A percentile compares a stretch with the other conserved stretches of the same genome.
Conservation (phyloP, 352 stramenopile species). For the Pythium dissotocum region DNA sequence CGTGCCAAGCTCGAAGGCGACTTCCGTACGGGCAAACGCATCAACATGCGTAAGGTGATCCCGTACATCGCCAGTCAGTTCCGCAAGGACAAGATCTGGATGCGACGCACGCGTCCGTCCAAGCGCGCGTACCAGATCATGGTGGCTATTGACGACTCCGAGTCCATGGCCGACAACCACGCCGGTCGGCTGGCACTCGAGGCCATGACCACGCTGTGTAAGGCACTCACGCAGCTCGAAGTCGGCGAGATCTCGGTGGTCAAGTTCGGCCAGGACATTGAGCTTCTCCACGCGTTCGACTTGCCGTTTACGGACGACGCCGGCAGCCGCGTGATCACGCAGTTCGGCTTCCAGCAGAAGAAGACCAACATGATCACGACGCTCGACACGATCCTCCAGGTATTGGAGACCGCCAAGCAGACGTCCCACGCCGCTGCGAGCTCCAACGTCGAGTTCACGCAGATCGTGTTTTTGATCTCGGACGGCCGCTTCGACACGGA, state of each 20-base stretch:
- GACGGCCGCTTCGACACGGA: conserved; percentile 98
- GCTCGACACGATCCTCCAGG: conserved; percentile 91
- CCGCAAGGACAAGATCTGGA: conserved; percentile 99
- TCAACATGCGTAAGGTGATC: conserved; percentile 99
- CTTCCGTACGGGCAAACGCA: conserved; percentile 99
- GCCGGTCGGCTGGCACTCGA: conserved; percentile 94
- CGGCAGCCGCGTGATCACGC: conserved; percentile 91
- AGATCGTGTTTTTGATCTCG: conserved; percentile 99
- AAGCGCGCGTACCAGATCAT: conserved; percentile 99
- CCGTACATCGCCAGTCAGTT: conserved; percentile 99
- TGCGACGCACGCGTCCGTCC: conserved; percentile 97
- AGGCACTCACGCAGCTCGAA: conserved; percentile 97
- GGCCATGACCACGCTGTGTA: conserved; percentile 96
- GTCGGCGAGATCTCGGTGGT: conserved; percentile 94
- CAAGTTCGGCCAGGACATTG: conserved; percentile 96
- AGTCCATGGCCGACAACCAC: conserved; percentile 98
- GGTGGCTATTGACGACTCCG: conserved; percentile 99
- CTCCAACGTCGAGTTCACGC: conserved; percentile 82
- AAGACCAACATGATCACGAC: conserved; percentile 96
- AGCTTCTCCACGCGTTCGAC: conserved; percentile 96
- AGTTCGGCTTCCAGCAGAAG: conserved; percentile 98
- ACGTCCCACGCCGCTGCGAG: conserved; percentile 44
- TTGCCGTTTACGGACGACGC: conserved; percentile 96
- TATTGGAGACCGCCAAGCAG: conserved; percentile 86
- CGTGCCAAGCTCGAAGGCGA: conserved; percentile 97